phyloP scores from a whole-genome alignment of 176 grass and related monocot genomes.

The Juncus effusus region DNA sequence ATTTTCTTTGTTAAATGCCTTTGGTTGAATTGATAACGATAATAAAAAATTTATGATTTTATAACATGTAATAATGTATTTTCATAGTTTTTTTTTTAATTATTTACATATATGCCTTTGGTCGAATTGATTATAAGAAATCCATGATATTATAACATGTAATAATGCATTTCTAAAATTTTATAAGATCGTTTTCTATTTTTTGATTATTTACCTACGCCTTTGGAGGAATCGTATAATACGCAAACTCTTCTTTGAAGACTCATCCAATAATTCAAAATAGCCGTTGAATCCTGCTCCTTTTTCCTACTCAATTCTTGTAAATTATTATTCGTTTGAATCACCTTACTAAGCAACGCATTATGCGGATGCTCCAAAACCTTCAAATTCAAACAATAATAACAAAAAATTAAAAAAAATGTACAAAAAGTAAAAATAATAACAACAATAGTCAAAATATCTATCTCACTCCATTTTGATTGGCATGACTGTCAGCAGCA shows the following conservation, averaged over 20 bases:
- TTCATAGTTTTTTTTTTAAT: not conserved
- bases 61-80: not conserved
- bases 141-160: not conserved
- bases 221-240: conserved; percentile 77
- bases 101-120: not conserved
- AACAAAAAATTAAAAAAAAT: not conserved
- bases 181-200: not conserved
- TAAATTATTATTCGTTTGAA: conserved; percentile 57
- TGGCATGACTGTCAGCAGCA: conserved; percentile 29
- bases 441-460: not conserved
- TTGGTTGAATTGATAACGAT: too few relatives aligned
- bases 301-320: conserved; percentile 27
- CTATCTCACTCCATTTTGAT: conserved; percentile 55
- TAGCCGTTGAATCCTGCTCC: conserved; percentile 36
- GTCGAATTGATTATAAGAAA: conserved; percentile 6
- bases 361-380: conserved; percentile 90
- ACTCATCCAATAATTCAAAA: conserved; percentile 82
- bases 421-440: not conserved
- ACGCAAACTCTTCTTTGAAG: conserved; percentile 73
- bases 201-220: conserved; percentile 38
- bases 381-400: conserved; percentile 26
- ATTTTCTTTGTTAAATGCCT: not conserved
- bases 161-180: not conserved
- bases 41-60: conserved; percentile 11
- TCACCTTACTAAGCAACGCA: conserved; percentile 70